Percentiles rank a stretch among this genome's conserved stretches.
phyloP scores from a whole-genome alignment of 768 basidiomycete genomes.

The Podaxis carcinomalis region DNA sequence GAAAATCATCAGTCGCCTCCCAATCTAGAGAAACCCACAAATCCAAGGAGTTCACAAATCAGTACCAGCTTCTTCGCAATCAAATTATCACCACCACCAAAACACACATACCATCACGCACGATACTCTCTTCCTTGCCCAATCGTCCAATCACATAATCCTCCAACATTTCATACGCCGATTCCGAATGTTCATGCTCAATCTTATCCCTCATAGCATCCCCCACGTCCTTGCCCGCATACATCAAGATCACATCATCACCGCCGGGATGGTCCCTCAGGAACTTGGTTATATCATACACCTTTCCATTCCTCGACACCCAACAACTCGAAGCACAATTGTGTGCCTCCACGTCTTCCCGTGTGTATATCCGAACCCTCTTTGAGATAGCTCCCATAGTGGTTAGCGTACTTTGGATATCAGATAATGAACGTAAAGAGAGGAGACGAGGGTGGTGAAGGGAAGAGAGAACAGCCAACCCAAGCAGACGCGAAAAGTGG shows the following conservation, averaged over 20 bases:
- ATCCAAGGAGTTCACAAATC: background rate
- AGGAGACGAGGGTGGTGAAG: background rate
- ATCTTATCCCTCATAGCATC: constrained; percentile 73
- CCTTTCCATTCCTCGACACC: constrained; percentile 75
- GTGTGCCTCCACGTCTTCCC: constrained; percentile 71
- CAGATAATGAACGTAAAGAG: background rate
- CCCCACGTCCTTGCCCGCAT: constrained; percentile 83
- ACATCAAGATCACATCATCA: constrained; percentile 80
- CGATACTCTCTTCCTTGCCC: constrained; percentile 67
- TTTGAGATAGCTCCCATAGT: constrained; percentile 46
- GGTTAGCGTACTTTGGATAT: background rate
- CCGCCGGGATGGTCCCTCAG: constrained; percentile 90
- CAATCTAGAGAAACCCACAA: constrained; percentile 53
- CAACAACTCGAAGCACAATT: constrained; percentile 64
- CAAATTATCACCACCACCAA: background rate
- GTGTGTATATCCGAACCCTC: constrained; percentile 68
- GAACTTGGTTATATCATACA: constrained; percentile 88
- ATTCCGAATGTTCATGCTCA: constrained; percentile 87
- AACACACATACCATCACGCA: constrained; percentile 66
- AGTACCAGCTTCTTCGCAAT: background rate
- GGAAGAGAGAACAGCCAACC: background rate
- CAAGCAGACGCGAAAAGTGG: constrained; percentile 1
- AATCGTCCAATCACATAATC: constrained; percentile 85
- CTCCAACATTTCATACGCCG: constrained; percentile 88
- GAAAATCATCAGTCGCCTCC: constrained; percentile 86